Conservation (phyloP, 1,284 basidiomycete species). For the Cutaneotrichosporon curvatum region DNA sequence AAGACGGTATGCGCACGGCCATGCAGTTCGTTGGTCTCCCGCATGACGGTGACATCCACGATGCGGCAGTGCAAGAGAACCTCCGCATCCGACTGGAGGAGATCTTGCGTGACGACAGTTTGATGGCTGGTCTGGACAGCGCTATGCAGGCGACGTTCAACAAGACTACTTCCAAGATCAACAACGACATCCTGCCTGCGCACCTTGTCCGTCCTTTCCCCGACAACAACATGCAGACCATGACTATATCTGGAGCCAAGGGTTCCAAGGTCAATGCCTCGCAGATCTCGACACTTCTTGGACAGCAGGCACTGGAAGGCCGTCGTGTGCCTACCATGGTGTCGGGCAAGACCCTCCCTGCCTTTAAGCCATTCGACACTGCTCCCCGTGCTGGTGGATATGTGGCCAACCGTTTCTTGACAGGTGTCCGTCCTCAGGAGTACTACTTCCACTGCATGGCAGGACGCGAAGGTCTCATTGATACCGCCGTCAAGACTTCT, state of each 20-base stretch:
- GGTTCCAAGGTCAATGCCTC: constrained; percentile 96
- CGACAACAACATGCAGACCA: constrained; percentile 98
- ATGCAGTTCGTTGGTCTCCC: constrained; percentile 56
- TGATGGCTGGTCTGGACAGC: constrained; percentile 92
- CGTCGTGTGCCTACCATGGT: constrained; percentile 99
- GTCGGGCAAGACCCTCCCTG: constrained; percentile 94
- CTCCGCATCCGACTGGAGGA: constrained; percentile 65
- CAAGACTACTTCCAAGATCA: constrained; percentile 78
- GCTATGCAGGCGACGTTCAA: constrained; percentile 87
- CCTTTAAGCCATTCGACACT: constrained; percentile 96
- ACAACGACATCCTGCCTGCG: constrained; percentile 81
- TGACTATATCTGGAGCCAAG: constrained; percentile 98
- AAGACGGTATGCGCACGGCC: constrained; percentile 77
- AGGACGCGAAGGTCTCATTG: constrained; percentile 95
- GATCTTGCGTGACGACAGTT: constrained; percentile 91
- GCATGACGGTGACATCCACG: constrained; percentile 70
- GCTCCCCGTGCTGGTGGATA: constrained; percentile 97
- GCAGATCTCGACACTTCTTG: constrained; percentile 93
- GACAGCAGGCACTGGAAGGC: constrained; percentile 96
- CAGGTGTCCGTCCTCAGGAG: constrained; percentile 95
- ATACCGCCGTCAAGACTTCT: constrained; percentile 98
- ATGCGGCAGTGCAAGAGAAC: constrained; percentile 49
- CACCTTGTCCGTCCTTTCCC: constrained; percentile 89
- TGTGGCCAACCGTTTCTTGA: constrained; percentile 98
- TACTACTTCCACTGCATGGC: constrained; percentile 99